Evolutionary conservation across 352 stramenopile species (phyloP), one percentile per base, ranked within the genome.

Genomic region (Globisporangium nunn): DNA sequence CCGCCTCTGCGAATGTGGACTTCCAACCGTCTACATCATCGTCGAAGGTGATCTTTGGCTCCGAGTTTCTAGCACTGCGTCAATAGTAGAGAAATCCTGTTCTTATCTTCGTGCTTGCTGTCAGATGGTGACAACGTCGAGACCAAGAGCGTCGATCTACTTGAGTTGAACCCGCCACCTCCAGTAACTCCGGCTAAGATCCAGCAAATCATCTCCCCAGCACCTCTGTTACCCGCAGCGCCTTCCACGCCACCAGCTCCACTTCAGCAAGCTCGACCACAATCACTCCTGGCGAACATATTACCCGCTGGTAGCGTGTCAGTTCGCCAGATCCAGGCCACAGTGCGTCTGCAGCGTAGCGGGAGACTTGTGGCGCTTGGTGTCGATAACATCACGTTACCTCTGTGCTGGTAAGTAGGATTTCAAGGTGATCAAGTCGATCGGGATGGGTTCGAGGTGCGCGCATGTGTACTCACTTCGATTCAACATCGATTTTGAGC

Each of bases 391-490:
- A n/a, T 48, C 43, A 48, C n/a, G 17, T 12, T 47, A 11, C 43
- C 2, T 30, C 12, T 12, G 8, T 18, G 28, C 6, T 46, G 10
- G 18, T 5, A 7, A 51, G 3, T 62, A 77, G 50, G 72, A 81
- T 10, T 64, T 81, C 18, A 63, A 50, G 6, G 70, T 74, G 45
- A 61, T 67, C 40, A 82, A 85, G 40, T 72, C 75, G n/a, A 69
- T 91, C 58, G 80, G 78, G 23, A 72, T 71, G 45, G 83, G 80
- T 11, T 88, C 80, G 28, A 93, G 80, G 78, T 92, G 57, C 11
- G 39, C 43, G 12, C 43, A 15, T 4, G 11, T 30, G 43, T 30
- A 30, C 4, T 2, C 15, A 18, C 14, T 2, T 23, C 23, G 46
- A 37, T 45, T 11, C 12, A 1, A 35, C 11, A 18, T 8, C 7